phyloP scores from a whole-genome alignment of 2,329 filamentous ascomycete genomes.

The Fusarium piperis region DNA sequence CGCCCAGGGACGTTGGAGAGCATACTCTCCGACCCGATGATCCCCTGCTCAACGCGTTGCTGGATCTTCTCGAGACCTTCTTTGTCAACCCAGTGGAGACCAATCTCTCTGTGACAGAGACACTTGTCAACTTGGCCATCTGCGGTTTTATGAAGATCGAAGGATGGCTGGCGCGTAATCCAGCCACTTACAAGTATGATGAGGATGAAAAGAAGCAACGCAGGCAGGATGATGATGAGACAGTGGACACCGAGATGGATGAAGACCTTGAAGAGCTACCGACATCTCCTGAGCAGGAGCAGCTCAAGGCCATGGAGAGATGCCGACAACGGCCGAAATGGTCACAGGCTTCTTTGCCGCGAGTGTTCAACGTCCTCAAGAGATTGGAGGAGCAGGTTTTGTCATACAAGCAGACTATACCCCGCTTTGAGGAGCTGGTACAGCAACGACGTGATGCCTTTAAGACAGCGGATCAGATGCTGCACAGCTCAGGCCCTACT shows the following conservation, averaged over 20 bases:
- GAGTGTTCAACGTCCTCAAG: slow-evolving; percentile 67
- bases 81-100: slow-evolving; percentile 92
- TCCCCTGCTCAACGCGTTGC: slow-evolving; percentile 70
- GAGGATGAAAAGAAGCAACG: slow-evolving; percentile 47
- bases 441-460: slow-evolving; percentile 73
- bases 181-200: slow-evolving; percentile 65
- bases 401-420: slow-evolving; percentile 70
- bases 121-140: slow-evolving; percentile 81
- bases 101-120: slow-evolving; percentile 87
- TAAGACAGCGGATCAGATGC: slow-evolving; percentile 64
- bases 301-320: slow-evolving; percentile 58
- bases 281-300: slow-evolving; percentile 44
- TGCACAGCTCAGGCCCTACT: slow-evolving; percentile 47
- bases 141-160: slow-evolving; percentile 88
- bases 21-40: slow-evolving; percentile 72
- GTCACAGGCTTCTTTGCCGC: slow-evolving; percentile 59
- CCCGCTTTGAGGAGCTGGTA: slow-evolving; percentile 77
- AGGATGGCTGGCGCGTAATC: slow-evolving; percentile 86
- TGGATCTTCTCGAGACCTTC: slow-evolving; percentile 80
- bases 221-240: slow-evolving; percentile 11
- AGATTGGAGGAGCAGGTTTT: slow-evolving; percentile 69
- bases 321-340: slow-evolving; percentile 65
- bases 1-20: slow-evolving; percentile 67
- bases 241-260: slow-evolving; percentile 30
- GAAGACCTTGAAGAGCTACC: slow-evolving; percentile 31